Percentiles rank a stretch among this genome's conserved stretches.
phyloP scores from a whole-genome alignment of 306 rosid species.

The Mimosa pudica region DNA sequence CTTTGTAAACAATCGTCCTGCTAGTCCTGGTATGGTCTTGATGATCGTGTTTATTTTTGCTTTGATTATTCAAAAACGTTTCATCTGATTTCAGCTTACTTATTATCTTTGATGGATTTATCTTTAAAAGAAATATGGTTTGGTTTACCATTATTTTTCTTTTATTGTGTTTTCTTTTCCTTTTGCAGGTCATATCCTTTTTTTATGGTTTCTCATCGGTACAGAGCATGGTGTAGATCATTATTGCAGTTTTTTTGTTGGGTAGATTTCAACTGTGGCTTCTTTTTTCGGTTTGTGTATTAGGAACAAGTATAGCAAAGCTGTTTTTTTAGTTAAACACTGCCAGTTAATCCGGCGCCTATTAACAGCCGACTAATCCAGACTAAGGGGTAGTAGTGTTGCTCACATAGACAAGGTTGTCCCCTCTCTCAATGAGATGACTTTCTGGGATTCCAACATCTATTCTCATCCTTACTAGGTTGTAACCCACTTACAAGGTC shows the following conservation, averaged over 20 bases:
- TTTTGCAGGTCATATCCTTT: constrained; percentile 93
- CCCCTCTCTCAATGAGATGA: too few relatives aligned
- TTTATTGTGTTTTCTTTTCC: constrained; percentile 34
- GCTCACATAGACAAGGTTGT: too few relatives aligned
- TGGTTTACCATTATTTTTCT: neutral
- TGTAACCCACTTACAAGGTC: too few relatives aligned
- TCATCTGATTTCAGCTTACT: neutral
- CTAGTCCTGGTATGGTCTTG: constrained; percentile 60
- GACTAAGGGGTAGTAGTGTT: too few relatives aligned
- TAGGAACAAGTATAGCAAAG: too few relatives aligned
- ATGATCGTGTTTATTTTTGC: neutral
- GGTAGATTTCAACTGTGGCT: constrained; percentile 2
- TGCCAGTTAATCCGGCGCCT: too few relatives aligned
- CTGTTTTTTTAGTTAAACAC: too few relatives aligned
- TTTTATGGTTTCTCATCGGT: constrained; percentile 7
- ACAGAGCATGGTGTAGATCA: constrained; percentile 23
- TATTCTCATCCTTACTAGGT: too few relatives aligned
- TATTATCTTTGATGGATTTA: neutral
- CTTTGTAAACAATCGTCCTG: constrained; percentile 83
- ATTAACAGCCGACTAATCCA: too few relatives aligned
- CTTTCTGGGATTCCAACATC: too few relatives aligned
- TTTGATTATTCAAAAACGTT: constrained; percentile 2
- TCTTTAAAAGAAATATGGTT: neutral
- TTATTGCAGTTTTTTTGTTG: constrained; percentile 24
- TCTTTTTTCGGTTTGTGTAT: constrained; percentile 16